phyloP scores from a whole-genome alignment of 768 basidiomycete species.

The Leccinum boreale region DNA sequence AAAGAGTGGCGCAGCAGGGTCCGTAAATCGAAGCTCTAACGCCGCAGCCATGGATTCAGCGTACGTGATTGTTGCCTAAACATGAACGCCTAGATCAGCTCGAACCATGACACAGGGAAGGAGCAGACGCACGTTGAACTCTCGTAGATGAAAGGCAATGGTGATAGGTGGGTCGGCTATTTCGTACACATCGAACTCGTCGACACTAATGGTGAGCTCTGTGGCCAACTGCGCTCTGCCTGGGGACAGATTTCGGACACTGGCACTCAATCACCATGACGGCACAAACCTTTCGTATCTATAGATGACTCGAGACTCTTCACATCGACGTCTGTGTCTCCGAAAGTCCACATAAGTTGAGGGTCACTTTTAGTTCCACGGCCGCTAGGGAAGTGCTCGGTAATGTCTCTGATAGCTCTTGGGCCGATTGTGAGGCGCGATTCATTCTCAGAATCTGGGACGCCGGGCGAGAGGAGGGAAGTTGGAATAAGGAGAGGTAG shows the following conservation, averaged over 20 bases:
- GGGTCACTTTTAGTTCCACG: slow-evolving; percentile 68
- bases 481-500: slow-evolving; percentile 57
- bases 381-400: slow-evolving; percentile 74
- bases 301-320: slow-evolving; percentile 65
- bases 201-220: slow-evolving; percentile 70
- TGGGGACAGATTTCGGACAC: slow-evolving; percentile 23
- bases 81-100: neutral
- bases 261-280: neutral
- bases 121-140: slow-evolving; percentile 62
- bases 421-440: slow-evolving; percentile 72
- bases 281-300: slow-evolving; percentile 55
- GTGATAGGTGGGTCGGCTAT: slow-evolving; percentile 59
- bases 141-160: slow-evolving; percentile 77
- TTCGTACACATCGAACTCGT: slow-evolving; percentile 80
- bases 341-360: slow-evolving; percentile 80
- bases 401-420: slow-evolving; percentile 67
- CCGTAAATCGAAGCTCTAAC: slow-evolving; percentile 73
- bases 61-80: slow-evolving; percentile 74
- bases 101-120: neutral
- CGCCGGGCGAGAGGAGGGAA: slow-evolving; percentile 61
- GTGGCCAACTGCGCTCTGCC: slow-evolving; percentile 66
- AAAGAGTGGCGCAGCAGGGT: slow-evolving; percentile 69
- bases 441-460: slow-evolving; percentile 55
- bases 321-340: slow-evolving; percentile 61
- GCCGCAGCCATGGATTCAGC: slow-evolving; percentile 67